These are phyloP conservation scores for Boletus bicolor DNA, from an alignment of 768 basidiomycete genomes.

Conservation along the genomic window DNA sequence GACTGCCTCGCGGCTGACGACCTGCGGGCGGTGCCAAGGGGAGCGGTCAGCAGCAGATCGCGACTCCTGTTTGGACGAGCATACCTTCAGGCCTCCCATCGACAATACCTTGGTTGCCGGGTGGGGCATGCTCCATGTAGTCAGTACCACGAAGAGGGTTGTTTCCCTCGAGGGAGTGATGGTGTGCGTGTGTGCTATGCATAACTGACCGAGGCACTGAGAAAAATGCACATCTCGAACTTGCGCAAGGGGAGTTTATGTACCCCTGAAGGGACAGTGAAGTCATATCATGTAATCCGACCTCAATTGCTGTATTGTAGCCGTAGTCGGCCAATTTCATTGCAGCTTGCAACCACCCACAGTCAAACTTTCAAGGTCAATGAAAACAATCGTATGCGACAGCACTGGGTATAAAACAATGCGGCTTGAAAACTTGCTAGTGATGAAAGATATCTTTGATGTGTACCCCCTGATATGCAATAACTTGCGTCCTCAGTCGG, in stretches of 20 bases:
- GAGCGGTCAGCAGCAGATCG: background rate
- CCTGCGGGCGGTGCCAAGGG: conserved; percentile 2
- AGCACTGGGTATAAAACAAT: background rate
- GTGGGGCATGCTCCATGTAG: conserved; percentile 11
- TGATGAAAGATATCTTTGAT: background rate
- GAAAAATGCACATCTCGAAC: too few relatives aligned
- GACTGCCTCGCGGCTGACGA: conserved; percentile 11
- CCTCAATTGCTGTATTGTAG: too few relatives aligned
- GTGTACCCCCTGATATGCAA: background rate
- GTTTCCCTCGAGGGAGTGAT: conserved; percentile 23
- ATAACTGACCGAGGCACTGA: background rate
- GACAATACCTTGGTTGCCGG: conserved; percentile 19
- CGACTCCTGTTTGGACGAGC: background rate
- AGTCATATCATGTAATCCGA: conserved; percentile 14
- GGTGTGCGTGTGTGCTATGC: conserved; percentile 9
- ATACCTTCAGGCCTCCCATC: conserved; percentile 20
- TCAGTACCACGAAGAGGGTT: conserved; percentile 12
- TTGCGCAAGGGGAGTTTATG: background rate
- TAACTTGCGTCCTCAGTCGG: conserved; percentile 20
- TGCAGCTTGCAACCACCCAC: too few relatives aligned
- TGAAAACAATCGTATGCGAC: background rate
- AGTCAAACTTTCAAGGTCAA: background rate
- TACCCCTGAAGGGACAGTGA: conserved; percentile 3
- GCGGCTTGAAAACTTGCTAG: background rate
- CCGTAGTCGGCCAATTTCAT: too few relatives aligned